Conservation (phyloP, 208 protist genomes). For the Leptomonas pyrrhocoris region DNA sequence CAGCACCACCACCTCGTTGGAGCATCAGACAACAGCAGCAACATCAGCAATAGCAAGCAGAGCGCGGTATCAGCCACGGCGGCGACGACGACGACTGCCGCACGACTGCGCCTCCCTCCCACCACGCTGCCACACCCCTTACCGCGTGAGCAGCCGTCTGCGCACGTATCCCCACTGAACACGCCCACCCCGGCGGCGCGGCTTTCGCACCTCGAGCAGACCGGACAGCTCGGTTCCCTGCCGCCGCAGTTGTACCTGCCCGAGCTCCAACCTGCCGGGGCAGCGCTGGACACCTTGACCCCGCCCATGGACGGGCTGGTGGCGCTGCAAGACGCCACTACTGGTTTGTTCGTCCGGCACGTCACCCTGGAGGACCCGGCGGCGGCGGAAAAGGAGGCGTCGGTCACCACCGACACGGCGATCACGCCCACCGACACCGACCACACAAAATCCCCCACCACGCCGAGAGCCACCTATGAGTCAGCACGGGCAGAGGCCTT, state of each 20-base stretch:
- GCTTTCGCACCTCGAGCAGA: constrained; percentile 30
- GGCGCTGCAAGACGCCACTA: constrained; percentile 30
- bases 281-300: not conserved
- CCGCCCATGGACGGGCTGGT: not conserved
- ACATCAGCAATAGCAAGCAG: constrained; percentile 4
- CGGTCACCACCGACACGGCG: not conserved
- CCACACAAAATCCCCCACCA: not conserved
- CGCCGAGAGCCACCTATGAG: not conserved
- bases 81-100: not conserved
- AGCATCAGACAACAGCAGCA: not conserved
- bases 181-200: too few relatives aligned
- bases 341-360: constrained; percentile 27
- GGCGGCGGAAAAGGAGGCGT: not conserved
- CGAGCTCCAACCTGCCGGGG: not conserved
- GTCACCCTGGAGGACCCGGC: not conserved
- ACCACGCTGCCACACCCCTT: too few relatives aligned
- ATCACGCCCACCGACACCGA: not conserved
- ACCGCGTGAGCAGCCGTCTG: too few relatives aligned
- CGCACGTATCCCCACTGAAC: too few relatives aligned
- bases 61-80: not conserved
- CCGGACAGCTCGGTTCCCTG: constrained; percentile 6
- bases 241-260: constrained; percentile 21
- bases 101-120: not conserved
- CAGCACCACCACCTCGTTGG: not conserved
- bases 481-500: not conserved